These are phyloP conservation scores for Grifola frondosa DNA, from an alignment of 1,284 basidiomycete species.

Conservation along the genomic window DNA sequence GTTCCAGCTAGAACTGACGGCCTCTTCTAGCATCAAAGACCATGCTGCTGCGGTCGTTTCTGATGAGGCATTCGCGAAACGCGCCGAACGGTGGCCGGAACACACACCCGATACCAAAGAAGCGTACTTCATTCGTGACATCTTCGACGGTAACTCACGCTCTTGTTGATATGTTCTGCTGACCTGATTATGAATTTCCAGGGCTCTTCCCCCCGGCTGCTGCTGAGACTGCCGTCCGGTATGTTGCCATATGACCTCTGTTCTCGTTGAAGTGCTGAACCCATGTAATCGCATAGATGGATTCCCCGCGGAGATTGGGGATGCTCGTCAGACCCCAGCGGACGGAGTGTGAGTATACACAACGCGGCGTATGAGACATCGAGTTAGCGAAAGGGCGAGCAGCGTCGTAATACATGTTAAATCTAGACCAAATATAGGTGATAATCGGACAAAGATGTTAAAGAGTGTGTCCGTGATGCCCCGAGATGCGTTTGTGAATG, in stretches of 20 bases:
- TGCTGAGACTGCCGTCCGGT: slow-evolving; percentile 90
- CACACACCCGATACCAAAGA: slow-evolving; percentile 97
- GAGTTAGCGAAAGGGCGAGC: slow-evolving; percentile 11
- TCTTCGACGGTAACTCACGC: slow-evolving; percentile 74
- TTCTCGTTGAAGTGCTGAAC: slow-evolving; percentile 1
- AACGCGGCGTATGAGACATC: slow-evolving; percentile 76
- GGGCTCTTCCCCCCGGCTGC: slow-evolving; percentile 85
- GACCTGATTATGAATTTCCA: slow-evolving; percentile 26
- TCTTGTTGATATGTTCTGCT: slow-evolving; percentile 8
- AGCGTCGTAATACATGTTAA: slow-evolving; percentile 31
- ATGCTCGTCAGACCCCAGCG: slow-evolving; percentile 92
- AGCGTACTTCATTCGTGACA: slow-evolving; percentile 92
- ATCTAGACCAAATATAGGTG: slow-evolving; percentile 32
- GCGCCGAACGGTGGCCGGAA: slow-evolving; percentile 75
- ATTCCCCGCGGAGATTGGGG: slow-evolving; percentile 97
- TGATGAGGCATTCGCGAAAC: slow-evolving; percentile 80
- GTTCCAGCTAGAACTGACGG: slow-evolving; percentile 1
- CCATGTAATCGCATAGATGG: slow-evolving; percentile 56
- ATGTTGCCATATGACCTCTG: slow-evolving; percentile 30
- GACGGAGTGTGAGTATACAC: slow-evolving; percentile 94
- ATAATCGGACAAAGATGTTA: slow-evolving; percentile 21
- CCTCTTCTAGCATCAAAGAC: slow-evolving; percentile 75
- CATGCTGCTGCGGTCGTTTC: slow-evolving; percentile 77
- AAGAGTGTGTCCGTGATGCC: slow-evolving; percentile 12
- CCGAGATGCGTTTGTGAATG: slow-evolving; percentile 4